Percentiles rank a stretch among this genome's conserved stretches.
Conservation (phyloP, 2,329 filamentous ascomycete species). For the Phialemonium atrogriseum region DNA sequence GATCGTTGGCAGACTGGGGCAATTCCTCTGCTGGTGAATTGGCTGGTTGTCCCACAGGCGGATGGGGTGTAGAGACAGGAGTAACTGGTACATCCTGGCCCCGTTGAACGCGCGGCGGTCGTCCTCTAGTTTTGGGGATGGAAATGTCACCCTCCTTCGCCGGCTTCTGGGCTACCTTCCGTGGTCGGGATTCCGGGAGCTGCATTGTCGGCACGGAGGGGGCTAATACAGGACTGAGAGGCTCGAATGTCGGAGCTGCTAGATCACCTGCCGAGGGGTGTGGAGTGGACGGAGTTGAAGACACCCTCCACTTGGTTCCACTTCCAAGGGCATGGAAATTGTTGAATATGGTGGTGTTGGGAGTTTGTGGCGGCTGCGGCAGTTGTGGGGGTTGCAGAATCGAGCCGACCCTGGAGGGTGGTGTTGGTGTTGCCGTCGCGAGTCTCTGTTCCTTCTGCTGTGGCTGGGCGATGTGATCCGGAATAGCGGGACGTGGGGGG, state of each 20-base stretch:
- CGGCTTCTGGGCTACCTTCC: slow-evolving; percentile 1
- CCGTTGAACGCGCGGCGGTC: slow-evolving; percentile 4
- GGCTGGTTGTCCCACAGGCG: not conserved
- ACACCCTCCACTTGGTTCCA: slow-evolving; percentile 52
- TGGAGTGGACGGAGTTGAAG: slow-evolving; percentile 51
- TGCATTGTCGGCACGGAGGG: slow-evolving; percentile 26
- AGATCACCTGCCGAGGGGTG: slow-evolving; percentile 28
- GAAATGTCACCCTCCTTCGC: slow-evolving; percentile 6
- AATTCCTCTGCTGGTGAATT: too few species aligned
- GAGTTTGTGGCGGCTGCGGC: slow-evolving; percentile 13
- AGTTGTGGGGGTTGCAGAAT: too few species aligned
- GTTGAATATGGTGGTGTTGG: slow-evolving; percentile 9
- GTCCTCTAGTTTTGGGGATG: slow-evolving; percentile 8
- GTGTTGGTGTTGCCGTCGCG: slow-evolving; percentile 9
- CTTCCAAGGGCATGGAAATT: slow-evolving; percentile 15
- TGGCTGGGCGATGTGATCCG: slow-evolving; percentile 13
- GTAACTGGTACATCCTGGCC: slow-evolving; percentile 5
- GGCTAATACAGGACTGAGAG: slow-evolving; percentile 45
- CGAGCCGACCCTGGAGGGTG: slow-evolving; percentile 21
- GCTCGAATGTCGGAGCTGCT: slow-evolving; percentile 48
- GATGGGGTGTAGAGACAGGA: slow-evolving; percentile 5
- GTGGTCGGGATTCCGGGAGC: slow-evolving; percentile 3
- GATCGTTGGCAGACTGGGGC: slow-evolving; percentile 26
- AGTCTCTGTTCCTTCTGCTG: slow-evolving; percentile 9
- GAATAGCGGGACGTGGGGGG: slow-evolving; percentile 13